These are phyloP conservation scores for Trifolium dubium DNA, from an alignment of 306 rosid species.

Conservation along the genomic window DNA sequence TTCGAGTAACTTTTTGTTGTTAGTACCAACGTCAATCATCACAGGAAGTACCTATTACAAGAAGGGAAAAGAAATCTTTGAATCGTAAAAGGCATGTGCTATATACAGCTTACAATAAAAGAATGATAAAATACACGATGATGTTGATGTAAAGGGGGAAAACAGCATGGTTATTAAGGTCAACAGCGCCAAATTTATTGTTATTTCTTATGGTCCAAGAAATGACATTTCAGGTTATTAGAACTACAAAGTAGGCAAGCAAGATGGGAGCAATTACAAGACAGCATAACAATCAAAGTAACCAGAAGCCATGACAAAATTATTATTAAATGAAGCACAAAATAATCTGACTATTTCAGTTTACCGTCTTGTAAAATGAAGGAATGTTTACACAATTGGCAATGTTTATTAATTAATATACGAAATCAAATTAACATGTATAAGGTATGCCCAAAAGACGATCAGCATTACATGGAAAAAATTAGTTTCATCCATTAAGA, in stretches of 20 bases:
- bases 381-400: constrained; percentile 5
- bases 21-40: constrained; percentile 98
- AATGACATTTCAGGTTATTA: too few species aligned
- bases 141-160: background rate
- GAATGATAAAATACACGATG: constrained; percentile 1
- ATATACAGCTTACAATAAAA: constrained; percentile 11
- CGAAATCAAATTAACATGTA: constrained; percentile 17
- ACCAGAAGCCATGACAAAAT: constrained; percentile 19
- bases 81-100: constrained; percentile 5
- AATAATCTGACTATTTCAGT: constrained; percentile 4
- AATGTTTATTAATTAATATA: constrained; percentile 10
- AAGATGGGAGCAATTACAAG: constrained; percentile 29
- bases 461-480: constrained; percentile 6
- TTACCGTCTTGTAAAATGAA: constrained; percentile 24
- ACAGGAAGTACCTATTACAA: constrained; percentile 86
- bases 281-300: constrained; percentile 18
- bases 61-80: background rate
- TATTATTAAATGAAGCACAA: constrained; percentile 12
- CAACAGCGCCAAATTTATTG: background rate
- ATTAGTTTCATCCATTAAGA: background rate
- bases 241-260: constrained; percentile 13
- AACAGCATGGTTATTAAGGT: background rate
- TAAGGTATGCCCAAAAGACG: constrained; percentile 28
- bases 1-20: constrained; percentile 79
- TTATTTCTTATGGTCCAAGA: background rate